Evolutionary conservation across 108 stramenopile genomes (phyloP), one percentile per base, ranked within the genome.

Genomic region (Cyclotella sp.): DNA sequence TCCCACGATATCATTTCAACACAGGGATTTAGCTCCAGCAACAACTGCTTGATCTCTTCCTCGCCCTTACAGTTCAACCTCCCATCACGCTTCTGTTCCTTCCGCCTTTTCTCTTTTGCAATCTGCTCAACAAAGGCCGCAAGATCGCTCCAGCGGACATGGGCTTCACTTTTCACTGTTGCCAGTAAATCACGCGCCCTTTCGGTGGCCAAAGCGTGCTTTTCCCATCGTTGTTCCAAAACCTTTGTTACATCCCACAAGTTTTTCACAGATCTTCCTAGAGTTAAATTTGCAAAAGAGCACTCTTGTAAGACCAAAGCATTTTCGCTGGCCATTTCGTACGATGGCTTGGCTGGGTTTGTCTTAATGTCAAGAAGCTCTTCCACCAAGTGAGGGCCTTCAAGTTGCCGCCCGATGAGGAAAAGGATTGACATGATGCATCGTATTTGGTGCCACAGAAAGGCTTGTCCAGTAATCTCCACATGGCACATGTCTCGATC

Each of bases 361-460:
- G 77, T 84, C 59, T 81, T 61, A 0, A 98, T 77, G 84, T 99
- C 95, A 26, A 98, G 70, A 29, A 99, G 85, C 22, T 88, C 84
- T 22, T 83, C 53, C 15, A 98, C 83, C 22, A 98, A 61, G 13
- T 70, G 53, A 5, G 98, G 96, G 3, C 73, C 42, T 86, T 99
- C 99, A 28, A 89, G 88, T 22, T 91, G 83, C 40, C 83, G 84
- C 14, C 98, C 99, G 26, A 99, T 89, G 61, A 96, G 78, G 73
- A 98, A 97, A 13, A 98, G 72, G 22, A 99, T 84, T 12, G 94
- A 79, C 66, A 93, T 96, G 62, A 99, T 97, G 80, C 95, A 98
- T 22, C 99, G 91, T 61, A 99, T 96, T 86, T 97, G 97, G 83
- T 99, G 99, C 99, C 99, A 99, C 24, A 98, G 78, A 73, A 99